Percentiles rank a stretch among this genome's conserved stretches.
phyloP scores from a whole-genome alignment of 2,329 filamentous ascomycete genomes.

The Diplodia intermedia region DNA sequence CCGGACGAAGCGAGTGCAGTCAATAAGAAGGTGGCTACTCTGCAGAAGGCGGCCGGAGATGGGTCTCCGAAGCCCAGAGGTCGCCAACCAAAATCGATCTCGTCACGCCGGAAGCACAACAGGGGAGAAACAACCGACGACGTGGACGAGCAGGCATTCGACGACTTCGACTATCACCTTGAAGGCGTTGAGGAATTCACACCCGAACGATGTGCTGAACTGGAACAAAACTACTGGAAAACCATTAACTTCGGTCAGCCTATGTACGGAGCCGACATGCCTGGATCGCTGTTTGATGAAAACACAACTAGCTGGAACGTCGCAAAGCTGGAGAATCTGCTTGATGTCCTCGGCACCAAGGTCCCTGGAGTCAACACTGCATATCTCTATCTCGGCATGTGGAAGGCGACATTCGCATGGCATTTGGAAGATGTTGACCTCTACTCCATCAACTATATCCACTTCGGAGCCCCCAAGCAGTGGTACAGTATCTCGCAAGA shows the following conservation, averaged over 20 bases:
- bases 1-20: slow-evolving; percentile 35
- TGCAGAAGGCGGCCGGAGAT: slow-evolving; percentile 49
- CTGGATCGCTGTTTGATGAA: slow-evolving; percentile 92
- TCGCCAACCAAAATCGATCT: slow-evolving; percentile 74
- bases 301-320: slow-evolving; percentile 87
- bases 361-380: slow-evolving; percentile 98
- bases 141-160: slow-evolving; percentile 89
- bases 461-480: slow-evolving; percentile 97
- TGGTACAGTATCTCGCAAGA: slow-evolving; percentile 99
- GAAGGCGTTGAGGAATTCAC: slow-evolving; percentile 85
- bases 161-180: slow-evolving; percentile 88
- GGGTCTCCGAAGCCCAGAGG: slow-evolving; percentile 61
- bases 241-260: slow-evolving; percentile 93
- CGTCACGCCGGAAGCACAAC: slow-evolving; percentile 86
- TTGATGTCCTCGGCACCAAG: slow-evolving; percentile 93
- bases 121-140: slow-evolving; percentile 77
- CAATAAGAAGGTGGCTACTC: slow-evolving; percentile 34
- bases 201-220: slow-evolving; percentile 87
- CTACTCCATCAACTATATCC: slow-evolving; percentile 99
- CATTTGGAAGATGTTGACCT: slow-evolving; percentile 98
- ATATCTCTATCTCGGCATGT: slow-evolving; percentile 98
- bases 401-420: slow-evolving; percentile 99
- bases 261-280: slow-evolving; percentile 95
- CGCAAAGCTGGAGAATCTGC: slow-evolving; percentile 88
- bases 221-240: slow-evolving; percentile 97